Conservation (phyloP, 1,284 basidiomycete genomes). For the Ceratobasidium sp. region DNA sequence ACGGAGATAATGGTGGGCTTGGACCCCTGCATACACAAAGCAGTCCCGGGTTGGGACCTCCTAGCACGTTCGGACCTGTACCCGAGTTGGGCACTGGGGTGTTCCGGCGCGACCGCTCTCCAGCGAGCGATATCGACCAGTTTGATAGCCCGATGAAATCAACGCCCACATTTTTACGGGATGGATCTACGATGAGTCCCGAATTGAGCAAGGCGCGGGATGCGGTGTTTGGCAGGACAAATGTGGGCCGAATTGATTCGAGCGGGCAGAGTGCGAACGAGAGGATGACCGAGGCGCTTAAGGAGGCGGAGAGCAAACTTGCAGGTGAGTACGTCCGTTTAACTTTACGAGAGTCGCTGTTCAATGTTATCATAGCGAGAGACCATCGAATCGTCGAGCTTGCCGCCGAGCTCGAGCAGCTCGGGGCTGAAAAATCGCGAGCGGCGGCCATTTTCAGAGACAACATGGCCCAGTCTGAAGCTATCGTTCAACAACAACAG, state of each 20-base stretch:
- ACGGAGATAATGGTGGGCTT: neutral
- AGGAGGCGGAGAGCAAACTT: constrained; percentile 14
- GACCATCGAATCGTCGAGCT: neutral
- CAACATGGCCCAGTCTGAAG: neutral
- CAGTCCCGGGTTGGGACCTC: neutral
- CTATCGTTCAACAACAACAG: constrained; percentile 1
- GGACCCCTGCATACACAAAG: neutral
- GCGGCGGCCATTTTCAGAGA: constrained; percentile 3
- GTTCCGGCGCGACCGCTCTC: constrained; percentile 9
- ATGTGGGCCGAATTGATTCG: neutral
- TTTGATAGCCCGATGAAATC: constrained; percentile 20
- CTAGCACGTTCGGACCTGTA: constrained; percentile 9
- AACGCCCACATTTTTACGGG: neutral
- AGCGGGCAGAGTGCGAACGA: neutral
- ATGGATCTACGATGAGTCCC: neutral
- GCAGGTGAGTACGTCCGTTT: neutral
- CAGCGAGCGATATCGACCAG: constrained; percentile 32
- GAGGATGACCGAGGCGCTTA: neutral
- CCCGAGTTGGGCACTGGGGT: constrained; percentile 19
- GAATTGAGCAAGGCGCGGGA: neutral
- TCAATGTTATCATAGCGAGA: neutral
- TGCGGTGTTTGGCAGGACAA: neutral
- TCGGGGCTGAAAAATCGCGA: neutral
- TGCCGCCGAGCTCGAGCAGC: neutral
- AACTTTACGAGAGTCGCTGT: no score